These are phyloP conservation scores for Umbilicaria muhlenbergii DNA, from an alignment of 495 filamentous ascomycete species.

Conservation along the genomic window DNA sequence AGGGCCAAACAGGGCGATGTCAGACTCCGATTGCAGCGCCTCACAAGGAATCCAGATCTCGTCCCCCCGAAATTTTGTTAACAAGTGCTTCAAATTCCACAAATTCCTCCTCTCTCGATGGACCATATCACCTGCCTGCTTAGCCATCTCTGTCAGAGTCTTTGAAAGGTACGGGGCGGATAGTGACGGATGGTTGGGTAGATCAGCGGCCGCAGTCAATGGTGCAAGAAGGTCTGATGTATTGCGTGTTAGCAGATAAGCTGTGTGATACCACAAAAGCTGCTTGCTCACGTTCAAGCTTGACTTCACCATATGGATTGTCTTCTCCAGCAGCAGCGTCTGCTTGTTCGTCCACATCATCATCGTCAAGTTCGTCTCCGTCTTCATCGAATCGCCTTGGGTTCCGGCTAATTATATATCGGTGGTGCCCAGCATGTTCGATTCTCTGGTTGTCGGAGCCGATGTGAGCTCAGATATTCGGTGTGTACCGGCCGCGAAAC, in stretches of 20 bases:
- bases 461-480: neutral
- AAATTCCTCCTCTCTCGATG: constrained; percentile 62
- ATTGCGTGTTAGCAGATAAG: neutral
- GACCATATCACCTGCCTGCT: constrained; percentile 50
- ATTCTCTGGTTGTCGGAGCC: constrained; percentile 39
- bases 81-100: constrained; percentile 62
- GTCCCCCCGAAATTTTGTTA: constrained; percentile 67
- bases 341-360: constrained; percentile 65
- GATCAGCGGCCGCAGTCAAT: constrained; percentile 69
- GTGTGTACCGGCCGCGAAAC: no score
- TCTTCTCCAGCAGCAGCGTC: constrained; percentile 56
- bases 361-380: constrained; percentile 66
- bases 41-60: constrained; percentile 63
- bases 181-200: constrained; percentile 69
- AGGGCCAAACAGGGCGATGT: constrained; percentile 31
- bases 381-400: constrained; percentile 64
- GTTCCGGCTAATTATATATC: constrained; percentile 71
- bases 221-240: constrained; percentile 67
- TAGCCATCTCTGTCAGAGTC: constrained; percentile 63
- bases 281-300: constrained; percentile 56
- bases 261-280: neutral
- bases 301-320: constrained; percentile 69
- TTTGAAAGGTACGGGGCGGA: constrained; percentile 69
- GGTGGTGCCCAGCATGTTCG: constrained; percentile 68
- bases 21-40: constrained; percentile 36